Evolutionary conservation across 169 alveolate species (phyloP).

Genomic region (Cryptosporidium bovis): DNA sequence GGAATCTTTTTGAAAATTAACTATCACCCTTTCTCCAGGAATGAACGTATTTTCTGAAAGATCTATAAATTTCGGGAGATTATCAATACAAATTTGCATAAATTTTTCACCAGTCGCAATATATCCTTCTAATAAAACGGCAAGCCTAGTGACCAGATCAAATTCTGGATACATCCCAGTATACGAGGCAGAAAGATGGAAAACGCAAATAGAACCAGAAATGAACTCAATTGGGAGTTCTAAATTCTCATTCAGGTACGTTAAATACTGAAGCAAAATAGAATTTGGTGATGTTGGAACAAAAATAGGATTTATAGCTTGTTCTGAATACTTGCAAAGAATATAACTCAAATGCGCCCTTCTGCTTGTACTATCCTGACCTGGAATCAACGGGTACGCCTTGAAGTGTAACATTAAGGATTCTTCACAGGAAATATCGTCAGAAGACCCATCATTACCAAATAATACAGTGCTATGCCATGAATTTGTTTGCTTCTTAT

Average conservation of each 20-base stretch:
- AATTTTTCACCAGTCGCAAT: neutral
- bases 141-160: slow-evolving; percentile 27
- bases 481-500: slow-evolving; percentile 22
- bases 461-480: slow-evolving; percentile 12
- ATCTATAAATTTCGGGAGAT: slow-evolving; percentile 43
- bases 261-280: slow-evolving; percentile 42
- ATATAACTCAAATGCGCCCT: slow-evolving; percentile 12
- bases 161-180: slow-evolving; percentile 72
- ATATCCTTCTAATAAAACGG: slow-evolving; percentile 18
- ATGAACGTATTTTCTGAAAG: slow-evolving; percentile 31
- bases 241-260: slow-evolving; percentile 47
- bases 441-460: slow-evolving; percentile 3
- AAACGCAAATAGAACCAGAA: slow-evolving; percentile 32
- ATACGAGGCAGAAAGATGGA: slow-evolving; percentile 58
- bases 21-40: slow-evolving; percentile 21
- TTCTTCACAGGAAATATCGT: slow-evolving; percentile 37
- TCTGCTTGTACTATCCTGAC: neutral
- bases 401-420: slow-evolving; percentile 9
- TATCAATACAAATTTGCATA: neutral
- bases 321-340: slow-evolving; percentile 28
- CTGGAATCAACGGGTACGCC: slow-evolving; percentile 18
- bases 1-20: slow-evolving; percentile 13
- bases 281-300: slow-evolving; percentile 45
- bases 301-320: slow-evolving; percentile 22
- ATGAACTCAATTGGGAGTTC: slow-evolving; percentile 40